These are phyloP conservation scores for Houttuynia cordata DNA, from an alignment of 164 flowering plant genomes.

Conservation along the genomic window DNA sequence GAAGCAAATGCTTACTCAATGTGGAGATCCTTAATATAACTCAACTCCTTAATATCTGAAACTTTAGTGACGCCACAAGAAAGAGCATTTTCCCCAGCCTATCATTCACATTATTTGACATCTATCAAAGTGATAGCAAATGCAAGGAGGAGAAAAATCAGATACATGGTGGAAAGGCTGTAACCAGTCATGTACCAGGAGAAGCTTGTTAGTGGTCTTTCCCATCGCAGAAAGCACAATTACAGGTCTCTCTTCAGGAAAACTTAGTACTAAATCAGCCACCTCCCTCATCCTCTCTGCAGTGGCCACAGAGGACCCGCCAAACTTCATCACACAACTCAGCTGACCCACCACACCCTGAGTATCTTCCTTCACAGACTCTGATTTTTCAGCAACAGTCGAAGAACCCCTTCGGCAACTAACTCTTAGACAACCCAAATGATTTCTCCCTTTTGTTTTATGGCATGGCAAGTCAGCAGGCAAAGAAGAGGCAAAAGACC, in stretches of 20 bases:
- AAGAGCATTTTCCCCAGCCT: constrained; percentile 92
- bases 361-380: constrained; percentile 7
- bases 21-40: constrained; percentile 53
- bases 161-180: too few relatives aligned
- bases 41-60: constrained; percentile 53
- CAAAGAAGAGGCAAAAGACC: constrained; percentile 8
- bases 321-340: constrained; percentile 89
- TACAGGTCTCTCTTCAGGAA: constrained; percentile 74
- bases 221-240: constrained; percentile 99
- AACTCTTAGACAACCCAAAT: constrained; percentile 15
- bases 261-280: constrained; percentile 65
- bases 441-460: constrained; percentile 5
- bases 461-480: constrained; percentile 7
- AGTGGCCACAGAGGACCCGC: constrained; percentile 88
- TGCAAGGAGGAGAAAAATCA: too few relatives aligned
- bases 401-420: constrained; percentile 20
- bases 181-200: constrained; percentile 28
- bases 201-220: constrained; percentile 81
- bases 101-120: constrained; percentile 1
- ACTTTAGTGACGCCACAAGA: constrained; percentile 56
- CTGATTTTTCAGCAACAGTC: constrained; percentile 24
- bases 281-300: constrained; percentile 86
- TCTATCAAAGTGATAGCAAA: too few relatives aligned
- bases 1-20: constrained; percentile 24
- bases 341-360: constrained; percentile 27